Base-by-base conservation (phyloP, 2,329 filamentous ascomycete genomes). In the Colletotrichum sp. region DNA sequence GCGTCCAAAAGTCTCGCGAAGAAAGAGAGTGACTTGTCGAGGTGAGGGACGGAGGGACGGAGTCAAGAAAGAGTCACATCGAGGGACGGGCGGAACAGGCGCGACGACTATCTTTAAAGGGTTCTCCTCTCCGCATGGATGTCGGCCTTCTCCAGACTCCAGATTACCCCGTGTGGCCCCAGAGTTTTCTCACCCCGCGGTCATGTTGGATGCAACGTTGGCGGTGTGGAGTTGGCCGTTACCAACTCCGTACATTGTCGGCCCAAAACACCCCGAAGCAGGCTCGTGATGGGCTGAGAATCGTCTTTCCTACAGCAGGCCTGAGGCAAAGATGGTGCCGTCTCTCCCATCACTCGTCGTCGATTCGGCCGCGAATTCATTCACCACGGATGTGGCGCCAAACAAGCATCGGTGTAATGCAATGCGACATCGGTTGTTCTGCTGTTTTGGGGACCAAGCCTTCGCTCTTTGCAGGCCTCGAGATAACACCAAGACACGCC, bases 321-420 rank as follows among this genome's bases (percentile, higher is more conserved):
- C 63, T 48, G 39, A 66, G 63, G 63, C 63, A 48, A 30, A 48
- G 36, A 32, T 39, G 28, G 22, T 48, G 36, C 63, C 25, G 63
- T 36, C 19, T 16, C 48, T 36, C 28, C 30, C 44, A 36, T 59
- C 27, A 25, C 28, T 68, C 44, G 44, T 30, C 48, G 22, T 68
- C 19, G 48, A 57, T 68, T 57, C 30, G 65, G 48, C 44, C 44
- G 48, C 28, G 44, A 63, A 22, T 36, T 30, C 27, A 34, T n/a
- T 28, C n/a, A 65, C 65, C 11, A 39, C 30, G 30, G 25, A 48
- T 39, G 48, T 57, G 36, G 65, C 48, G 65, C 48, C 27, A 25
- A 57, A 68, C 65, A 68, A 70, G 57, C 57, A 63, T 70, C 68
- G 68, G 68, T 44, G n/a, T n/a, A 70, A 70, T 70, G 68, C 68